These are phyloP conservation scores for Cardiospermum halicacabum DNA, from an alignment of 345 rosid genomes.

Conservation along the genomic window DNA sequence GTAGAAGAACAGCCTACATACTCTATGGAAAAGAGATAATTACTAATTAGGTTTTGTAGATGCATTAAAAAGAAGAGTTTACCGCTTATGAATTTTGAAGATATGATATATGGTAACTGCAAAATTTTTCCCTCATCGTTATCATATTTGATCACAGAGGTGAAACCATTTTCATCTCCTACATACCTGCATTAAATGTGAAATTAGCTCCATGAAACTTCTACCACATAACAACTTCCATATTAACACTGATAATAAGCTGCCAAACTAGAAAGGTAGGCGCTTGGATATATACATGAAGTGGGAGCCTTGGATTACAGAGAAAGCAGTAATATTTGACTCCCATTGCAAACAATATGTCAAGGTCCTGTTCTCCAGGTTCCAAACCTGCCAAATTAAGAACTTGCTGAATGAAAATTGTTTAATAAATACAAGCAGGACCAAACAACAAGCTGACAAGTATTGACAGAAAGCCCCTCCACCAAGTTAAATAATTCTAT, in stretches of 20 bases:
- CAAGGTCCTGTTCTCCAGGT: constrained; percentile 43
- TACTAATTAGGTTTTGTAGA: constrained; percentile 33
- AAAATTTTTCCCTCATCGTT: constrained; percentile 37
- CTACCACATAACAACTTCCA: constrained; percentile 10
- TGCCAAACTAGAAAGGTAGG: constrained; percentile 11
- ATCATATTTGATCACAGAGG: constrained; percentile 52
- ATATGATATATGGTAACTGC: constrained; percentile 45
- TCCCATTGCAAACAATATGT: constrained; percentile 51
- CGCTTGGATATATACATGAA: constrained; percentile 41
- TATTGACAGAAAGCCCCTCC: not conserved
- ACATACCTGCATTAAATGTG: constrained; percentile 34
- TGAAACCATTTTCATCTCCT: constrained; percentile 53
- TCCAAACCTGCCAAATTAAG: constrained; percentile 51
- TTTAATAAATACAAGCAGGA: not conserved
- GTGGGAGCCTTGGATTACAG: constrained; percentile 47
- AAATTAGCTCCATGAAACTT: constrained; percentile 14
- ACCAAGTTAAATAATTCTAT: not conserved
- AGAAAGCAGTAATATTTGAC: constrained; percentile 59
- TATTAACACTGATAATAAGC: constrained; percentile 5
- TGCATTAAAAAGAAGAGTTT: constrained; percentile 25
- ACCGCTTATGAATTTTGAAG: constrained; percentile 43
- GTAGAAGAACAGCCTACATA: constrained; percentile 1
- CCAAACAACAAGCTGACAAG: not conserved
- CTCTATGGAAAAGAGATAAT: constrained; percentile 22
- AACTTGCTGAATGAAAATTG: not conserved